Evolutionary conservation across 176 grass and related monocot genomes (phyloP).

Genomic region (Carex scoparia): DNA sequence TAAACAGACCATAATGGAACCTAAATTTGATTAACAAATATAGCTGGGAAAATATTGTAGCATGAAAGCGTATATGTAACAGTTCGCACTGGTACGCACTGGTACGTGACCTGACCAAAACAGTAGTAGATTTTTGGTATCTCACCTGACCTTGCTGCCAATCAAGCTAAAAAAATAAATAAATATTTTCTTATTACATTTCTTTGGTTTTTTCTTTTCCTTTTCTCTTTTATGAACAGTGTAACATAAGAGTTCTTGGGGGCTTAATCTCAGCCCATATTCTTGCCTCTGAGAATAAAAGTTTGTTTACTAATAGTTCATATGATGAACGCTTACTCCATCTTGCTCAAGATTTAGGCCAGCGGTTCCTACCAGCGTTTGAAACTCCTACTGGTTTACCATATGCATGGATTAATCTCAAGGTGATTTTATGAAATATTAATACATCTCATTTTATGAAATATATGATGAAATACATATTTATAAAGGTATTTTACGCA

Average conservation of each 20-base stretch:
- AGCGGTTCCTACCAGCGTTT: conserved; percentile 80
- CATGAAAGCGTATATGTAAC: background rate
- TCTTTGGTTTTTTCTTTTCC: background rate
- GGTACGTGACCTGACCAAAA: background rate
- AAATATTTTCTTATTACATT: conserved; percentile 6
- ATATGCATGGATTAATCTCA: conserved; percentile 95
- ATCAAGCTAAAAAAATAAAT: conserved; percentile 13
- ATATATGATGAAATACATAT: background rate
- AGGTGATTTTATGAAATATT: conserved; percentile 38
- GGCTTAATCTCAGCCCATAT: conserved; percentile 97
- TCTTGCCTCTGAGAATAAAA: conserved; percentile 77
- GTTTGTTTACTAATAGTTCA: conserved; percentile 45
- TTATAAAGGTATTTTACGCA: background rate
- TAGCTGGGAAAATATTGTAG: background rate
- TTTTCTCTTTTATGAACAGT: conserved; percentile 45
- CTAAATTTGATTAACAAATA: background rate
- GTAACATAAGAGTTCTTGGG: conserved; percentile 98
- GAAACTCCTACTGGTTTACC: conserved; percentile 94
- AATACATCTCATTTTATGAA: conserved; percentile 13
- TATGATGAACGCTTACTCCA: conserved; percentile 79
- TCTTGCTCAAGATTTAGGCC: conserved; percentile 82
- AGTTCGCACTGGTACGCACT: background rate
- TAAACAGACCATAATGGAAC: background rate
- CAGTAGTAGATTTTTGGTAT: background rate
- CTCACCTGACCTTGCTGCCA: background rate